Base-by-base conservation (phyloP, 2,329 filamentous ascomycete genomes). In the Colletotrichum sp. region DNA sequence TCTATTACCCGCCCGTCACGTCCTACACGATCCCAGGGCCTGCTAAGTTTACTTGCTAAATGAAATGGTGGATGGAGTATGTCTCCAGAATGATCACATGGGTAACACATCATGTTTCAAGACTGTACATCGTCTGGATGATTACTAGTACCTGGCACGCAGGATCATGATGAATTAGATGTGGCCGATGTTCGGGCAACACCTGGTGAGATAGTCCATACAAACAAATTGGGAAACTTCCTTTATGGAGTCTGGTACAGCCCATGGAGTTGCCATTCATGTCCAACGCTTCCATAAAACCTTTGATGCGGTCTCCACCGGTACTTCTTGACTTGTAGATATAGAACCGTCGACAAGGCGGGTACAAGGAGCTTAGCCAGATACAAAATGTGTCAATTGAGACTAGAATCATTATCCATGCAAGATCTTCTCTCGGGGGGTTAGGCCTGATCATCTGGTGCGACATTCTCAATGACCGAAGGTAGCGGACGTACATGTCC, bases 1-100 rank as follows among this genome's bases (percentile, higher is more conserved):
- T 86, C 73, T 86, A 86, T 77, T 82, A 77, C 60, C 78, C 79
- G 13, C 76, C 77, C 0, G 78, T 80, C n/a, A 80, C 78, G 8
- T 79, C 76, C 68, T 83, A 83, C 65, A 72, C 65, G 8, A 77
- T 82, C 62, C 80, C 81, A 10, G 81, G 80, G 4, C 80, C 81
- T 8, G 68, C 72, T 5, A 68, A 78, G 63, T 80, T 83, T 75
- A 78, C 76, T 16, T 81, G 81, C 77, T 70, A 72, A 28, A 52
- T 21, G 55, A 0, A 12, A 16, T 59, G 16, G 1, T 59, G 10
- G 24, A 59, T 12, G 8, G 9, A 12, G 0, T 18, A 30, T 59
- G 55, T 2, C 2, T n/a, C n/a, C n/a, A 52, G 1, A 1, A 52
- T 52, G n/a, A 52, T 5, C 13, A 30, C 4, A 30, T 59, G n/a